Evolutionary conservation across 1,139 yeast species (phyloP), one percentile per base, ranked within the genome.

Genomic region (Pichia sp.): DNA sequence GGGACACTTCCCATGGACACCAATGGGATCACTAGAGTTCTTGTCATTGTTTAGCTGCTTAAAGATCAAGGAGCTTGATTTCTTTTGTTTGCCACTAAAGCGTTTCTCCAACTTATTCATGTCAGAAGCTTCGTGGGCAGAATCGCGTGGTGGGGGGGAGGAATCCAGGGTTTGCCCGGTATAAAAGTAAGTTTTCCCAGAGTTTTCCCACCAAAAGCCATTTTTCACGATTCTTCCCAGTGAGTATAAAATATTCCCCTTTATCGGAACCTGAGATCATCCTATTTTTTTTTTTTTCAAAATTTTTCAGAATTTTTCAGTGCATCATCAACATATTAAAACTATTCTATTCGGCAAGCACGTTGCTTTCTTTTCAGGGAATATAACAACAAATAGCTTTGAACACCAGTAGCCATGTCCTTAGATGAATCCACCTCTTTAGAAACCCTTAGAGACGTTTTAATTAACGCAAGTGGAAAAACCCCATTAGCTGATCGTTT

Each of bases 1-100:
- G 97, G 95, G 4, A 89, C 85, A 61, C 90, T 92, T 7, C 95
- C 97, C 18, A 88, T 76, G 3, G 96, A 81, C 0, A 92, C 85
- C 0, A 90, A 68, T 0, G 97, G 97, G 2, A 92, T 50, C 1
- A 90, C 62, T 20, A 88, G 62, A 5, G 55, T 55, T 40, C 52
- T 53, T 4, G 26, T 42, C 35, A 45, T 32, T 13, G n/a, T 22
- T 18, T 12, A 20, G 20, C 25, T 20, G 13, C 16, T 3, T 5
- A 13, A 12, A n/a, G 18, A n/a, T 16, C 3, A 15, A 7, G 7
- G 5, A 30, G 8, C 12, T n/a, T 16, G 20, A n/a, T 30, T 20
- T 1, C 18, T 3, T 6, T 12, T 9, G 11, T 30, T 30, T 30
- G 35, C 35, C 35, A 30, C 35, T n/a, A n/a, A n/a, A n/a, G n/a